These are phyloP conservation scores for Kwoniella dendrophila DNA, from an alignment of 768 basidiomycete genomes.

Conservation along the genomic window DNA sequence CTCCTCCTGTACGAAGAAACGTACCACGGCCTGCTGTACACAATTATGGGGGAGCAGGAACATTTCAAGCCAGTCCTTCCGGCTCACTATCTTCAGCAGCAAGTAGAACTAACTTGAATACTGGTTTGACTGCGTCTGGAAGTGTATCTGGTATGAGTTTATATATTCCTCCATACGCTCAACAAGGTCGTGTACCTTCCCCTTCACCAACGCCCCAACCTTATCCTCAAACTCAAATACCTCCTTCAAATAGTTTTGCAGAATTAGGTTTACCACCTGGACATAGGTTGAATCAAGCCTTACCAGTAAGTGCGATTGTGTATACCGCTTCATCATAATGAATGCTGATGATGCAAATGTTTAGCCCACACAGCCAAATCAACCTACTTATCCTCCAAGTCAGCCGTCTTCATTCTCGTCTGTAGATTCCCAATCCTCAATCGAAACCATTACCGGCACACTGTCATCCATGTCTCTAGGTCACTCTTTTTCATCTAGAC, in stretches of 20 bases:
- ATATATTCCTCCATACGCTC: slow-evolving; percentile 51
- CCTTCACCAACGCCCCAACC: slow-evolving; percentile 9
- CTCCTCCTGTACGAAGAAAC: slow-evolving; percentile 46
- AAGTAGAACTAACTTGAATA: slow-evolving; percentile 19
- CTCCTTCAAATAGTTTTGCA: slow-evolving; percentile 37
- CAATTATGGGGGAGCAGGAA: slow-evolving; percentile 27
- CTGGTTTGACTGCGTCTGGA: slow-evolving; percentile 33
- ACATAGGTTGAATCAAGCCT: slow-evolving; percentile 32
- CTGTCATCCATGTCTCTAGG: slow-evolving; percentile 46
- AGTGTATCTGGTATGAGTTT: slow-evolving; percentile 50
- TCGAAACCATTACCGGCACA: slow-evolving; percentile 41
- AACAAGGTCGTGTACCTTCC: slow-evolving; percentile 27
- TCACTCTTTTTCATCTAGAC: slow-evolving; percentile 23
- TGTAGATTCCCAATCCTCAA: slow-evolving; percentile 10
- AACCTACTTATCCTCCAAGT: slow-evolving; percentile 19
- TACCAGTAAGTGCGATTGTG: slow-evolving; percentile 38
- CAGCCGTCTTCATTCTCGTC: neutral
- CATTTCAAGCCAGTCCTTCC: slow-evolving; percentile 23
- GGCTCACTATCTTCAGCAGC: slow-evolving; percentile 25
- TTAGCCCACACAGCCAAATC: slow-evolving; percentile 6
- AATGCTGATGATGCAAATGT: neutral
- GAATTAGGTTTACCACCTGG: slow-evolving; percentile 45
- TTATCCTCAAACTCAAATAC: neutral
- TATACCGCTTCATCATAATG: neutral
- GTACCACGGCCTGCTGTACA: slow-evolving; percentile 37